phyloP scores from a whole-genome alignment of 352 stramenopile species.

The Pythium brassicae region DNA sequence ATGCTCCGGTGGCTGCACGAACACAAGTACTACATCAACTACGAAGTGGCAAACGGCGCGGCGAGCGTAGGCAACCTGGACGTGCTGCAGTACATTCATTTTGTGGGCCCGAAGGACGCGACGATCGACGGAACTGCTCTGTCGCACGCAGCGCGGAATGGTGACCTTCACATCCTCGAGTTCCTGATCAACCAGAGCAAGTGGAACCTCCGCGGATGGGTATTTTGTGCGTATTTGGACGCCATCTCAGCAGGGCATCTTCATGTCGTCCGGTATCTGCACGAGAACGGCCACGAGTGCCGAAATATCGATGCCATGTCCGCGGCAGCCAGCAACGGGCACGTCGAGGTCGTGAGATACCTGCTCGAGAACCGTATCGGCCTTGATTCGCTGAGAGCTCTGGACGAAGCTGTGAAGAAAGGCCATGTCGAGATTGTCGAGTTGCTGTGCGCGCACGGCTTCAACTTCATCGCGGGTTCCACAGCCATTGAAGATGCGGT shows the following conservation, averaged over 20 bases:
- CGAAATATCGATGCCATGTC: neutral
- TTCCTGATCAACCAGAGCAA: neutral
- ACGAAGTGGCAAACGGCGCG: neutral
- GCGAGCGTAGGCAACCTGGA: neutral
- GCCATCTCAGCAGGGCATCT: too few species aligned
- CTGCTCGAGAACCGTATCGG: neutral
- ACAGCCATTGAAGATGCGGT: too few species aligned
- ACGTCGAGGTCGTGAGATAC: neutral
- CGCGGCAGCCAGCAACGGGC: neutral
- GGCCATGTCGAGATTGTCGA: neutral
- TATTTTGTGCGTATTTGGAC: neutral
- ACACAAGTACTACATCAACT: neutral
- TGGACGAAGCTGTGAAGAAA: neutral
- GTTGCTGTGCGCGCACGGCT: neutral
- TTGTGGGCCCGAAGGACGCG: neutral
- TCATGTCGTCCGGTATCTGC: neutral
- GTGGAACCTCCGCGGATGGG: neutral
- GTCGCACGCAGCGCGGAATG: neutral
- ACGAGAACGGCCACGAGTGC: neutral
- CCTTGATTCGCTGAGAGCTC: neutral
- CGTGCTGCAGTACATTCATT: neutral
- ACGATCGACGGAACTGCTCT: neutral
- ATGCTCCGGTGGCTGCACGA: neutral
- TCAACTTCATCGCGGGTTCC: too few species aligned
- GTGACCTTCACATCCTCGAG: neutral